A percentile compares a stretch with the other conserved stretches of the same genome.
Evolutionary conservation across 257 asterid genomes (phyloP).

Genomic region (Nicotiana undulata): DNA sequence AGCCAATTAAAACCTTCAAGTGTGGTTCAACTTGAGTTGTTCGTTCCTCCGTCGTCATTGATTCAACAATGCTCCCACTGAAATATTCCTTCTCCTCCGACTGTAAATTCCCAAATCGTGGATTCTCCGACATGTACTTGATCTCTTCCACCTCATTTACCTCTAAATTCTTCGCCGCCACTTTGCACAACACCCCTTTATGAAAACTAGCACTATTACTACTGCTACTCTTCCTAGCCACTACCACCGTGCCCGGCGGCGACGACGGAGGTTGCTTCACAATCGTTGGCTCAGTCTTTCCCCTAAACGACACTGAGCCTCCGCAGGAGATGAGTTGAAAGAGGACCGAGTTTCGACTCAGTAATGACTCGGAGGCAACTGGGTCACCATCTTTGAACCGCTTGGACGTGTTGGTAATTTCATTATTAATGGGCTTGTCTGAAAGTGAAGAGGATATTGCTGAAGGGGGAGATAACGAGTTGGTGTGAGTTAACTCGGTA

Average conservation of each 20-base stretch:
- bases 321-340: slow-evolving; percentile 79
- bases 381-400: slow-evolving; percentile 55
- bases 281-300: too few relatives aligned
- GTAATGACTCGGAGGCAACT: slow-evolving; percentile 34
- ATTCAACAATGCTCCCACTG: slow-evolving; percentile 86
- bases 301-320: slow-evolving; percentile 55
- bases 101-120: slow-evolving; percentile 66
- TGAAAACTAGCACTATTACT: slow-evolving; percentile 26
- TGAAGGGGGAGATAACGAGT: slow-evolving; percentile 61
- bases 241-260: too few relatives aligned
- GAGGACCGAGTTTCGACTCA: slow-evolving; percentile 58
- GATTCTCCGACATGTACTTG: slow-evolving; percentile 77
- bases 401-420: slow-evolving; percentile 14
- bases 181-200: slow-evolving; percentile 45
- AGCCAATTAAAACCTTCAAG: too few relatives aligned
- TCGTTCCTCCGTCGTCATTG: slow-evolving; percentile 35
- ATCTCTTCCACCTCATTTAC: slow-evolving; percentile 47
- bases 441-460: slow-evolving; percentile 53
- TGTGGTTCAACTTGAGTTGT: slow-evolving; percentile 15
- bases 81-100: slow-evolving; percentile 71
- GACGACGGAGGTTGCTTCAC: too few relatives aligned
- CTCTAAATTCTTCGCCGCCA: slow-evolving; percentile 7
- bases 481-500: too few relatives aligned
- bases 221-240: slow-evolving; percentile 53
- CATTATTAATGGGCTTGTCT: slow-evolving; percentile 28